Conservation (phyloP, 106 monocot genomes). For the Allium cepa region DNA sequence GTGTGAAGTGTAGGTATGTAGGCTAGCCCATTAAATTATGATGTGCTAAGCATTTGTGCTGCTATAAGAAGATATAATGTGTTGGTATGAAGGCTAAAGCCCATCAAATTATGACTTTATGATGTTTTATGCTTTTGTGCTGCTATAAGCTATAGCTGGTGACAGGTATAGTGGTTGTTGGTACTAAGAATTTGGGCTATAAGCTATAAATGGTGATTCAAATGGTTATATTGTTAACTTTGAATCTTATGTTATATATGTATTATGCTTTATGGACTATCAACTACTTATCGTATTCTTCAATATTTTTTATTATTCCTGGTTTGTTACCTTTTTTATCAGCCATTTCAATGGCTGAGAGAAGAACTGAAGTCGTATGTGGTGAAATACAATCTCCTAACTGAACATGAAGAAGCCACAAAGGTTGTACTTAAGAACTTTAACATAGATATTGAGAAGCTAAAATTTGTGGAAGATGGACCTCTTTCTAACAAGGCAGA, state of each 20-base stretch:
- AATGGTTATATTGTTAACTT: neutral
- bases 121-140: no score
- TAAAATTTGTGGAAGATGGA: constrained; percentile 19
- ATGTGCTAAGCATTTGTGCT: neutral
- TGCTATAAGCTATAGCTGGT: neutral
- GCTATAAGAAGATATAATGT: neutral
- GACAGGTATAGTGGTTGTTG: neutral
- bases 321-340: neutral
- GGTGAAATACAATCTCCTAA: constrained; percentile 31
- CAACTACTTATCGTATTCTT: no score
- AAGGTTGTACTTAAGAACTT: constrained; percentile 61
- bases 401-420: constrained; percentile 36
- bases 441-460: constrained; percentile 46
- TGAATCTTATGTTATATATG: neutral
- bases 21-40: neutral
- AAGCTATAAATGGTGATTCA: neutral
- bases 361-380: constrained; percentile 84
- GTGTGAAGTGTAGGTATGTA: neutral
- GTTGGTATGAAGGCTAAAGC: neutral
- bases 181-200: neutral
- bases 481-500: constrained; percentile 21
- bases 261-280: neutral
- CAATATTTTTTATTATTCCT: neutral
- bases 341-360: constrained; percentile 58
- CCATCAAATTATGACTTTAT: no score